Evolutionary conservation across 1,284 basidiomycete genomes (phyloP).

Genomic region (Ceratobasidium sp.): DNA sequence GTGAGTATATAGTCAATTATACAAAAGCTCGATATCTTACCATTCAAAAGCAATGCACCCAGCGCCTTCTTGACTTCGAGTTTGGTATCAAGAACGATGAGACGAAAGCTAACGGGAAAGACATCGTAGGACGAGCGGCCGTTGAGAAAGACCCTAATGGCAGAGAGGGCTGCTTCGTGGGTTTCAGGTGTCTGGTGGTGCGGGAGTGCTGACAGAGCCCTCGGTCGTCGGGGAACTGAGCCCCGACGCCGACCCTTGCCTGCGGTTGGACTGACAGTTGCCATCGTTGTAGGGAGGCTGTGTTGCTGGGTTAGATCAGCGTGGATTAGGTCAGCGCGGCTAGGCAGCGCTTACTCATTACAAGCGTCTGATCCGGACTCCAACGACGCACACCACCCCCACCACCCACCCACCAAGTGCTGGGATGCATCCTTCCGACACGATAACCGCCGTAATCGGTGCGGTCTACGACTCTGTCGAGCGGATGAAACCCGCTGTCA

Average conservation of each 20-base stretch:
- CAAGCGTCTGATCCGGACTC: constrained; percentile 18
- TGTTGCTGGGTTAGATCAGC: constrained; percentile 1
- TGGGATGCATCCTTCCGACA: constrained; percentile 3
- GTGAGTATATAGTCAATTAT: constrained; percentile 11
- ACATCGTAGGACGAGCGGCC: constrained; percentile 92
- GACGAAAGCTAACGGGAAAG: constrained; percentile 93
- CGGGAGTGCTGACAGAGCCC: constrained; percentile 40
- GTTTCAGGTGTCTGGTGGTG: constrained; percentile 45
- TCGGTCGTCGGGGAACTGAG: constrained; percentile 15
- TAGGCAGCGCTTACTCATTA: no score
- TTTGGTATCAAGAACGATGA: constrained; percentile 96
- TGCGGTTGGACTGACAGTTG: constrained; percentile 12
- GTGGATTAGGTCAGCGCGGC: no score
- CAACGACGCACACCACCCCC: constrained; percentile 12
- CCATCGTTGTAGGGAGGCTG: constrained; percentile 30
- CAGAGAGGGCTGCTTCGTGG: constrained; percentile 78
- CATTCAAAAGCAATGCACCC: constrained; percentile 88
- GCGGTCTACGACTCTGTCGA: constrained; percentile 4
- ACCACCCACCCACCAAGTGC: constrained; percentile 2
- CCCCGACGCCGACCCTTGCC: constrained; percentile 4
- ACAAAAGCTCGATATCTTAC: constrained; percentile 58
- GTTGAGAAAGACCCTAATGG: constrained; percentile 85
- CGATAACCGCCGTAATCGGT: constrained; percentile 3
- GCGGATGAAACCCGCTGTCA: neutral
- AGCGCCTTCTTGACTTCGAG: constrained; percentile 93